These are phyloP conservation scores for Sporodiniella umbellata DNA, from an alignment of 371 early-diverging fungal genomes.

Conservation along the genomic window DNA sequence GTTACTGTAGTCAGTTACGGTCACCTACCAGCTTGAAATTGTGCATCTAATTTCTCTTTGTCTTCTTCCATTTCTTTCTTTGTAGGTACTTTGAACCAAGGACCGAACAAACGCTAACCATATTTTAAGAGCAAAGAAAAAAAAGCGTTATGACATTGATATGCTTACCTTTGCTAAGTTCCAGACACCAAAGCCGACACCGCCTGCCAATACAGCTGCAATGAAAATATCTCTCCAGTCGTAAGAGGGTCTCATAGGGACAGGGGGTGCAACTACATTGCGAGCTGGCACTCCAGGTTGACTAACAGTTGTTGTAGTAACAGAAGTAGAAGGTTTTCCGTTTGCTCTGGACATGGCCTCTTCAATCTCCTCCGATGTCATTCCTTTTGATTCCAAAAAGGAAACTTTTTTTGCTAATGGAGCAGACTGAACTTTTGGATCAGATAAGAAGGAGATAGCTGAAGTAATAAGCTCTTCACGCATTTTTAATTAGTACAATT, in stretches of 20 bases:
- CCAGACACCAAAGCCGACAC: constrained; percentile 83
- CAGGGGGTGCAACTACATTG: constrained; percentile 42
- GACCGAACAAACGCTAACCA: constrained; percentile 64
- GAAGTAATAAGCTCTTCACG: constrained; percentile 82
- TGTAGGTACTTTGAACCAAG: constrained; percentile 67
- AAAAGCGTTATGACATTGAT: background rate
- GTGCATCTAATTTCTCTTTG: constrained; percentile 70
- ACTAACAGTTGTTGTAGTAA: constrained; percentile 22
- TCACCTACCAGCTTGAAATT: constrained; percentile 54
- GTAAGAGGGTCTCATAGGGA: constrained; percentile 71
- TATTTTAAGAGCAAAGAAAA: background rate
- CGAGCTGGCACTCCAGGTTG: constrained; percentile 27
- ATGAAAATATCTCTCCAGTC: constrained; percentile 94
- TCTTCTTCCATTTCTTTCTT: constrained; percentile 68
- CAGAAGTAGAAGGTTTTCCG: constrained; percentile 29
- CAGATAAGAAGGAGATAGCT: constrained; percentile 89
- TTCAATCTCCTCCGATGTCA: constrained; percentile 90
- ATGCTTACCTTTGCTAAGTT: constrained; percentile 68
- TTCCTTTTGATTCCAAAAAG: constrained; percentile 93
- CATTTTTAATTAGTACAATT: constrained; percentile 27
- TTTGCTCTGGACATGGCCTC: constrained; percentile 76
- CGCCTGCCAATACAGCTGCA: constrained; percentile 83
- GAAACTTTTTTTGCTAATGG: constrained; percentile 88
- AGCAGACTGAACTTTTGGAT: constrained; percentile 89
- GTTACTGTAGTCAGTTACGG: too few relatives aligned